Conservation (phyloP, 2,329 filamentous ascomycete genomes). For the Colletotrichum phormii region DNA sequence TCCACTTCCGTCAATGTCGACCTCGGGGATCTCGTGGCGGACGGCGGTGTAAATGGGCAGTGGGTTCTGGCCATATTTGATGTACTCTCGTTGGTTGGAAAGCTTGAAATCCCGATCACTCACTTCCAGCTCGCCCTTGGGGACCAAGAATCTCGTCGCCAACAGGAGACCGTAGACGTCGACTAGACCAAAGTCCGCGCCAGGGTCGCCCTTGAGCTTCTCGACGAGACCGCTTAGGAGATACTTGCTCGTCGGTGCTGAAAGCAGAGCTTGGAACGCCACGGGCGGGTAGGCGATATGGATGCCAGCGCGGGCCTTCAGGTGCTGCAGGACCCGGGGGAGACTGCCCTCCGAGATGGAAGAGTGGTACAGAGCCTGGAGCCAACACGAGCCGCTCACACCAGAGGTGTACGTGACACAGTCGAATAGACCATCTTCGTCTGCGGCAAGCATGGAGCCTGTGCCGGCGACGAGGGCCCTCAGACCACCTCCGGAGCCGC, state of each 20-base stretch:
- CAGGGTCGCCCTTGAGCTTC: conserved; percentile 85
- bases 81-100: conserved; percentile 83
- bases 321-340: conserved; percentile 79
- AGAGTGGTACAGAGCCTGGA: conserved; percentile 88
- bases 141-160: conserved; percentile 86
- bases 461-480: conserved; percentile 91
- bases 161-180: conserved; percentile 92
- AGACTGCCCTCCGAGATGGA: conserved; percentile 79
- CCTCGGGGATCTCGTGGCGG: conserved; percentile 88
- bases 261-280: conserved; percentile 83
- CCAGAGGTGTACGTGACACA: conserved; percentile 95
- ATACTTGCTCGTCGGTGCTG: conserved; percentile 92
- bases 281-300: conserved; percentile 94
- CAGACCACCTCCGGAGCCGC: conserved; percentile 91
- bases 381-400: conserved; percentile 96
- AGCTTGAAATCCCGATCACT: conserved; percentile 87
- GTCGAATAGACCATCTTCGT: conserved; percentile 90
- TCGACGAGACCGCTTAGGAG: conserved; percentile 90
- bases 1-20: conserved; percentile 57
- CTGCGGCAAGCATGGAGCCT: conserved; percentile 85
- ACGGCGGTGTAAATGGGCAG: conserved; percentile 97
- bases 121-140: conserved; percentile 83
- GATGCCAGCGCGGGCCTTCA: conserved; percentile 85
- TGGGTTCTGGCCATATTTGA: conserved; percentile 83
- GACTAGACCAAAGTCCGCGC: conserved; percentile 88